A percentile compares a stretch with the other conserved stretches of the same genome.
phyloP scores from a whole-genome alignment of 2,329 filamentous ascomycete species.

The Pseudogymnoascus sp. region DNA sequence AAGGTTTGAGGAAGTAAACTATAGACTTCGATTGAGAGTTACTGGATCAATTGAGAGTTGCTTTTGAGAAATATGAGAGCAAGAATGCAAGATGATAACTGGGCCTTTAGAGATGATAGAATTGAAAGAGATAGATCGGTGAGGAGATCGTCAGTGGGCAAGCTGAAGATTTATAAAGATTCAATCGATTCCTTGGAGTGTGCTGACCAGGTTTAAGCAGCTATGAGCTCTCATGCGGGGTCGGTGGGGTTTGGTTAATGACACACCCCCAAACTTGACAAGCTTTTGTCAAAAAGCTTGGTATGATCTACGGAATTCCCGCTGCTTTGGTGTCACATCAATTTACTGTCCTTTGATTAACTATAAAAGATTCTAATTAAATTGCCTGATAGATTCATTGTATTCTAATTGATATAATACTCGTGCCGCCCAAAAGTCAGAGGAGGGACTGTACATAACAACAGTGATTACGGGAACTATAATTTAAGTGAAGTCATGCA shows the following conservation, averaged over 20 bases:
- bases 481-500: too few relatives aligned
- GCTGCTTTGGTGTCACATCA: not conserved
- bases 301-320: not conserved
- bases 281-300: conserved; percentile 6
- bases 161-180: not conserved
- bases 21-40: not conserved
- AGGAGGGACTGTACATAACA: too few relatives aligned
- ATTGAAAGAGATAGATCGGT: not conserved
- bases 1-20: not conserved
- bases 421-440: too few relatives aligned
- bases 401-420: not conserved
- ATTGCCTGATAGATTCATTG: not conserved
- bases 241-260: not conserved
- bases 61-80: not conserved
- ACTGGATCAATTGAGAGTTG: not conserved
- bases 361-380: not conserved
- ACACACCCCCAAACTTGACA: not conserved
- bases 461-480: too few relatives aligned
- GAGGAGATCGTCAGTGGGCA: not conserved
- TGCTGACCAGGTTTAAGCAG: not conserved
- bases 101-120: not conserved
- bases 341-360: not conserved
- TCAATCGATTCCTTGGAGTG: not conserved
- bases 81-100: not conserved
- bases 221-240: not conserved